These are phyloP conservation scores for Rhodotorula taiwanensis DNA, from an alignment of 768 basidiomycete genomes.

Conservation along the genomic window DNA sequence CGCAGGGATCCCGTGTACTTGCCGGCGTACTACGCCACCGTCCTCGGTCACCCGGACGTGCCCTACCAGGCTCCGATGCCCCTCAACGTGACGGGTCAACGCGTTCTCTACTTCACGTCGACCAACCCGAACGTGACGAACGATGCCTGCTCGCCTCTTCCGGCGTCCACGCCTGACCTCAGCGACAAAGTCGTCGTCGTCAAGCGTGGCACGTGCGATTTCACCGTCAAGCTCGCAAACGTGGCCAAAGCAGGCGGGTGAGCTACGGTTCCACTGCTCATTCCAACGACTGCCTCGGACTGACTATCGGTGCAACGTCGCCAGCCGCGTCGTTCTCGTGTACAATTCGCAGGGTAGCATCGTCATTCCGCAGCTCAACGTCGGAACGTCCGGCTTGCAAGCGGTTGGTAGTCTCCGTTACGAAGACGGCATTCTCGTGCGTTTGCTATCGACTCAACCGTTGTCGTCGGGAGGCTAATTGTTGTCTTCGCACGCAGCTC, in stretches of 20 bases:
- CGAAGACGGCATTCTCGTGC: neutral
- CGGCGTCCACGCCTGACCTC: conserved; percentile 54
- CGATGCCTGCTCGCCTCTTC: conserved; percentile 58
- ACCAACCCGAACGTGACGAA: conserved; percentile 53
- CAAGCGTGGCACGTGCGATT: conserved; percentile 57
- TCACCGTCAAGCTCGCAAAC: conserved; percentile 55
- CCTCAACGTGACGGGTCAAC: conserved; percentile 51
- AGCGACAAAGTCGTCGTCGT: conserved; percentile 54
- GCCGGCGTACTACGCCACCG: conserved; percentile 55
- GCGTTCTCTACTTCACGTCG: conserved; percentile 57
- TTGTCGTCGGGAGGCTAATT: neutral
- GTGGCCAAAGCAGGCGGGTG: conserved; percentile 53
- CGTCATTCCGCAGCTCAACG: neutral
- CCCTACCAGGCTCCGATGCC: conserved; percentile 55
- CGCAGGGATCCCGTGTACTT: conserved; percentile 50
- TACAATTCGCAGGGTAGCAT: conserved; percentile 11
- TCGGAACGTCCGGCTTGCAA: neutral
- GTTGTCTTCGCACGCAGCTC: neutral
- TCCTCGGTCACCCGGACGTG: conserved; percentile 52
- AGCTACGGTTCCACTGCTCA: no score
- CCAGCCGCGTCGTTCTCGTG: conserved; percentile 45
- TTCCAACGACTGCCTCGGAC: no score
- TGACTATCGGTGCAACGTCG: no score
- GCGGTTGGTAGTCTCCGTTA: neutral
- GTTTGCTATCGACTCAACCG: neutral